phyloP scores from a whole-genome alignment of 139 green algal species.

The Chlorella sp. region DNA sequence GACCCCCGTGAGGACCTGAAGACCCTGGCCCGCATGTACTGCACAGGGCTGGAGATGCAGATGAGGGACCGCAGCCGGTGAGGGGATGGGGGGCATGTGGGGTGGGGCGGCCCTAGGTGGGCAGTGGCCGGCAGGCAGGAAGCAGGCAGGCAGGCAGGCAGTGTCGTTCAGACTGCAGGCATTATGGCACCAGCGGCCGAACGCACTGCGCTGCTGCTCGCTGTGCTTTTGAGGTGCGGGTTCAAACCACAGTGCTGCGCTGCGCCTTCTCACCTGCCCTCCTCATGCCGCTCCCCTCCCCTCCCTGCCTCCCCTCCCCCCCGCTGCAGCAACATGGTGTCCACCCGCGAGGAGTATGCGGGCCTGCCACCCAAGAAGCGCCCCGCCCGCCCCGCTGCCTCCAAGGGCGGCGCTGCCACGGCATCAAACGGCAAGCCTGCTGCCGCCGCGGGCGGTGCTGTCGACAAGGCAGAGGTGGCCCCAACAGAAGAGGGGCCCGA shows the following conservation, averaged over 20 bases:
- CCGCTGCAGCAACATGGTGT: constrained; percentile 31
- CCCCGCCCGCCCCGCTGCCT: constrained; percentile 12
- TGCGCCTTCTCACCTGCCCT: neutral
- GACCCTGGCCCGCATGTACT: constrained; percentile 62
- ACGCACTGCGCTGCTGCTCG: neutral
- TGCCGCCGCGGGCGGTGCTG: neutral
- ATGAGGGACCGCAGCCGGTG: constrained; percentile 39
- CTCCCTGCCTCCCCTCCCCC: neutral
- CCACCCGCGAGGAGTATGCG: constrained; percentile 45
- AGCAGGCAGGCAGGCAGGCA: neutral
- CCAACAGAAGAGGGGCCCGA: neutral
- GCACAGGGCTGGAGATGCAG: constrained; percentile 44
- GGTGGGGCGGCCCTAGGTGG: neutral
- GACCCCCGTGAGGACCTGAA: constrained; percentile 62
- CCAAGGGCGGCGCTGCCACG: neutral
- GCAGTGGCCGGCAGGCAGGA: neutral
- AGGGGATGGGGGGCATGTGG: neutral
- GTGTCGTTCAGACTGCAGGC: neutral
- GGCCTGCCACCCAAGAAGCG: constrained; percentile 46
- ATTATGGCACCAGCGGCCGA: neutral
- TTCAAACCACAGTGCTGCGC: no score
- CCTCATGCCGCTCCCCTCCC: neutral
- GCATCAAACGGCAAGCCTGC: neutral
- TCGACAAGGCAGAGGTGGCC: neutral
- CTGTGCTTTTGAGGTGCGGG: neutral